These are phyloP conservation scores for Ambrosiella xylebori DNA, from an alignment of 2,329 filamentous ascomycete genomes.

Conservation along the genomic window DNA sequence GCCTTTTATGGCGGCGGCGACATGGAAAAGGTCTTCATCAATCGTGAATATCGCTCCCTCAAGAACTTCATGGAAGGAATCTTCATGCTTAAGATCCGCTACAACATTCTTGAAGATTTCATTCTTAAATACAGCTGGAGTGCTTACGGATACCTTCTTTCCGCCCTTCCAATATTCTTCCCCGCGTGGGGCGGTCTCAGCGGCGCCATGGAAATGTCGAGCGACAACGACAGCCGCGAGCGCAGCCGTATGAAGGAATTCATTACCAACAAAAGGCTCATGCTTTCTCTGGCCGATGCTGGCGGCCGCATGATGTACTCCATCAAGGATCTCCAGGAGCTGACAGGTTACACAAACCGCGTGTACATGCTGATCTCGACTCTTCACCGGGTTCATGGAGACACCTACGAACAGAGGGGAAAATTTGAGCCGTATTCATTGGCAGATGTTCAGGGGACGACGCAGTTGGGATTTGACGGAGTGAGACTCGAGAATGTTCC, in stretches of 20 bases:
- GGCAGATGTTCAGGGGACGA: constrained; percentile 81
- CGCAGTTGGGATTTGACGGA: constrained; percentile 87
- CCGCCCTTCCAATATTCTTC: constrained; percentile 82
- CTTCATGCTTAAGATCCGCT: constrained; percentile 92
- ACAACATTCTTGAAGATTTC: constrained; percentile 98
- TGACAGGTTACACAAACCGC: constrained; percentile 88
- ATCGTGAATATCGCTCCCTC: constrained; percentile 79
- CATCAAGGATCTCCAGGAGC: constrained; percentile 91
- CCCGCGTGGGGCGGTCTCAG: constrained; percentile 83
- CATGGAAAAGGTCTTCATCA: constrained; percentile 84
- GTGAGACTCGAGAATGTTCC: constrained; percentile 87
- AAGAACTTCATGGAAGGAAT: constrained; percentile 97
- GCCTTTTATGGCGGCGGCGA: constrained; percentile 94
- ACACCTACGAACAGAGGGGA: constrained; percentile 58
- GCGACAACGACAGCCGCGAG: constrained; percentile 44
- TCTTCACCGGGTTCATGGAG: constrained; percentile 79
- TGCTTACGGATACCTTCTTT: constrained; percentile 86
- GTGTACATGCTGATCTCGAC: constrained; percentile 94
- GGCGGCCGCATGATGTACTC: constrained; percentile 99
- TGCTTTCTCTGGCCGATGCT: constrained; percentile 91
- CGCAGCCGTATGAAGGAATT: constrained; percentile 91
- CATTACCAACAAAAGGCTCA: constrained; percentile 95
- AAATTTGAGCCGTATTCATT: constrained; percentile 73
- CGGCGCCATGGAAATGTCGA: constrained; percentile 48
- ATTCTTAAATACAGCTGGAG: constrained; percentile 98